phyloP scores from a whole-genome alignment of 257 asterid genomes.

The Parsonsia alboflavescens region DNA sequence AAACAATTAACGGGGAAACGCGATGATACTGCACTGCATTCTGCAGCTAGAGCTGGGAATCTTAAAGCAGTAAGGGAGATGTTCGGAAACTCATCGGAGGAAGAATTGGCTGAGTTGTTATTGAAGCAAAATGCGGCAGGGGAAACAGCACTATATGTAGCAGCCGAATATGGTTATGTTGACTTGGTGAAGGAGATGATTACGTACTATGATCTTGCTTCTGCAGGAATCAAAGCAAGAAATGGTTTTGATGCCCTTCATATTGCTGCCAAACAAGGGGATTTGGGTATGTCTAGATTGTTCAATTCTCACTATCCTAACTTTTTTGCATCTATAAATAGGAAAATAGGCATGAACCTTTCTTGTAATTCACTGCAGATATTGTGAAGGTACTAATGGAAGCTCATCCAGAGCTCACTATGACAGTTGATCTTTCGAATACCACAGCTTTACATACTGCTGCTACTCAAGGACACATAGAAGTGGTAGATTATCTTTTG shows the following conservation, averaged over 20 bases:
- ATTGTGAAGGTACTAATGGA: slow-evolving; percentile 40
- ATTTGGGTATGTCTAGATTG: slow-evolving; percentile 31
- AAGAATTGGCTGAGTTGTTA: slow-evolving; percentile 28
- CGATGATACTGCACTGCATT: slow-evolving; percentile 41
- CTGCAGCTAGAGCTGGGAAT: slow-evolving; percentile 39
- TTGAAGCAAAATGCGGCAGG: slow-evolving; percentile 40
- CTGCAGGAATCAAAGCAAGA: slow-evolving; percentile 49
- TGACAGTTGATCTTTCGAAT: slow-evolving; percentile 43
- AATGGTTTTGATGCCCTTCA: slow-evolving; percentile 52
- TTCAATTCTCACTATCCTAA: neutral
- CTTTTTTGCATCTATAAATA: neutral
- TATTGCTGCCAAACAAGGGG: slow-evolving; percentile 55
- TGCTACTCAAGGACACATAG: slow-evolving; percentile 39
- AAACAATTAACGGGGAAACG: slow-evolving; percentile 49
- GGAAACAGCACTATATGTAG: slow-evolving; percentile 44
- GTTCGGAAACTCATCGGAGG: slow-evolving; percentile 15
- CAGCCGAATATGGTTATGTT: slow-evolving; percentile 40
- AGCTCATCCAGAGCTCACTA: slow-evolving; percentile 40
- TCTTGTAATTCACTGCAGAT: slow-evolving; percentile 23
- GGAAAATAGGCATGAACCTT: neutral
- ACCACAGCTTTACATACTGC: slow-evolving; percentile 49
- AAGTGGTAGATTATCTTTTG: slow-evolving; percentile 35
- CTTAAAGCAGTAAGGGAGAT: slow-evolving; percentile 25
- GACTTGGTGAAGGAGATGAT: slow-evolving; percentile 42
- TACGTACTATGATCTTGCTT: slow-evolving; percentile 29